These are phyloP conservation scores for Paramecium primaurelia DNA, from an alignment of 73 alveolate genomes.

Conservation along the genomic window DNA sequence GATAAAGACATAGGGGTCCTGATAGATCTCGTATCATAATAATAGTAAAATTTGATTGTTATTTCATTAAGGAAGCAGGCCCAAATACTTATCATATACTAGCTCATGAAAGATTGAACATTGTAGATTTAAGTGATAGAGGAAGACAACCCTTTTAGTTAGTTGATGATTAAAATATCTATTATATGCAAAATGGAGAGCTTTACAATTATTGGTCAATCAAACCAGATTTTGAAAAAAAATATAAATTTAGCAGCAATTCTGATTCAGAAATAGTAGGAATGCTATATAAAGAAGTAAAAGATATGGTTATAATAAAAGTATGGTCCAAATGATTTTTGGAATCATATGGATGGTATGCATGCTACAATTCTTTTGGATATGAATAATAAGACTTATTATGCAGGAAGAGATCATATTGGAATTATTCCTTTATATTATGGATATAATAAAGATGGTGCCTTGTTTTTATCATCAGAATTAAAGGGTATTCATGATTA, in stretches of 20 bases:
- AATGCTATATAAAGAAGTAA: constrained; percentile 56
- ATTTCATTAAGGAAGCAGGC: background rate
- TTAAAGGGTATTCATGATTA: constrained; percentile 66
- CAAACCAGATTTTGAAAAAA: constrained; percentile 29
- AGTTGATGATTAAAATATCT: constrained; percentile 42
- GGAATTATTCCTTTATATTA: constrained; percentile 70
- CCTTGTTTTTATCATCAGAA: constrained; percentile 64
- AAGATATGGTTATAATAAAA: background rate
- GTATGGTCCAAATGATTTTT: constrained; percentile 59
- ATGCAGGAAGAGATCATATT: constrained; percentile 74
- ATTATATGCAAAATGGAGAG: constrained; percentile 64
- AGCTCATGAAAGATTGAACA: constrained; percentile 66
- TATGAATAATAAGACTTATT: constrained; percentile 45
- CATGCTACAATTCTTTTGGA: constrained; percentile 66
- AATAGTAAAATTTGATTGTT: background rate
- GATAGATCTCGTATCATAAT: constrained; percentile 27
- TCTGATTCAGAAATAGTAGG: constrained; percentile 62
- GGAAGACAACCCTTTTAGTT: constrained; percentile 60
- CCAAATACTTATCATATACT: constrained; percentile 32
- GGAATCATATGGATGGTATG: constrained; percentile 70
- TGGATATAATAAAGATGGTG: constrained; percentile 63
- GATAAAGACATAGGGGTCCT: constrained; percentile 65
- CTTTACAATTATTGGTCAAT: constrained; percentile 58
- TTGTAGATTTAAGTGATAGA: constrained; percentile 61
- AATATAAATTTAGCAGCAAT: constrained; percentile 58